Evolutionary conservation across 371 early-diverging fungal species (phyloP).

Genomic region (Saksenaea oblongispora): DNA sequence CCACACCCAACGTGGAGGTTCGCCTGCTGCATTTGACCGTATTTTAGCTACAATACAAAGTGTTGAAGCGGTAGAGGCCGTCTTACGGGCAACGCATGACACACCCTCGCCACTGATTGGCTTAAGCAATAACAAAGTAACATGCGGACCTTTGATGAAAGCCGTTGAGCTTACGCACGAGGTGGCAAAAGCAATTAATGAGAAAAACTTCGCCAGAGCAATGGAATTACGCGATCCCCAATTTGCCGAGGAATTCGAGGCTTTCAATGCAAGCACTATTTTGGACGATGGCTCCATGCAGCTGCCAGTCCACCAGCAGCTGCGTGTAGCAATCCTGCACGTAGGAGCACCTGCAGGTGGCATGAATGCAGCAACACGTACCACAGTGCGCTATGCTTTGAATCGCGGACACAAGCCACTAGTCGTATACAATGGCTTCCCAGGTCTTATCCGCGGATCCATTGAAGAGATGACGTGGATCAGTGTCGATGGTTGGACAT

Average conservation of each 20-base stretch:
- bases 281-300: conserved; percentile 25
- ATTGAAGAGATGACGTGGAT: conserved; percentile 79
- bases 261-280: conserved; percentile 33
- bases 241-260: conserved; percentile 56
- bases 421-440: conserved; percentile 92
- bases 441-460: conserved; percentile 87
- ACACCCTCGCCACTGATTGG: conserved; percentile 90
- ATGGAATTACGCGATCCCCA: conserved; percentile 87
- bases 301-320: conserved; percentile 33
- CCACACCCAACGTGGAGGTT: conserved; percentile 98
- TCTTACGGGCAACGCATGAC: conserved; percentile 73
- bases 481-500: conserved; percentile 90
- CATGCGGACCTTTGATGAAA: conserved; percentile 79
- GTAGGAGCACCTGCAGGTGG: conserved; percentile 90
- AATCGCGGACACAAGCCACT: conserved; percentile 81
- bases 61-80: conserved; percentile 92
- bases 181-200: conserved; percentile 76
- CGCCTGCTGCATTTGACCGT: conserved; percentile 91
- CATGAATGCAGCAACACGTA: conserved; percentile 44
- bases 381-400: conserved; percentile 80
- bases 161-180: conserved; percentile 74
- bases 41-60: conserved; percentile 87
- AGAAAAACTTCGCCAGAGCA: conserved; percentile 80
- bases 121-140: conserved; percentile 81
- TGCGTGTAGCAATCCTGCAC: conserved; percentile 92